phyloP scores from a whole-genome alignment of 2,329 filamentous ascomycete species.

The Ophiostoma ips region DNA sequence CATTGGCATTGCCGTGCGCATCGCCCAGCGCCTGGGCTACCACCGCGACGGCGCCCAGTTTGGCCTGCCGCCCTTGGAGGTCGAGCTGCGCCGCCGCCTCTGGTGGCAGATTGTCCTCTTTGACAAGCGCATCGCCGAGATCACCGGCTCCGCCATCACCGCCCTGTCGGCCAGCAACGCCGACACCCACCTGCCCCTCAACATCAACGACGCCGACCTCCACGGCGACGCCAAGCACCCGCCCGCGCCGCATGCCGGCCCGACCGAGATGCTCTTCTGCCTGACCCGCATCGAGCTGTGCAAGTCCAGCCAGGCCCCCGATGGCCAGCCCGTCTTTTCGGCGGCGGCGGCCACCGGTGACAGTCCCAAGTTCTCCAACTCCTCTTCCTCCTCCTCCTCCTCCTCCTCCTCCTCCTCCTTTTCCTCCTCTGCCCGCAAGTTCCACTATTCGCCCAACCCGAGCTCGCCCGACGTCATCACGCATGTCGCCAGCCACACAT shows the following conservation, averaged over 20 bases:
- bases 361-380: background rate
- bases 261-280: constrained; percentile 47
- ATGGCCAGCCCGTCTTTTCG: background rate
- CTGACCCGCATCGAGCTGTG: constrained; percentile 43
- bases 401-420: too few species aligned
- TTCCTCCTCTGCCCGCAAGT: constrained; percentile 14
- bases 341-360: background rate
- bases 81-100: constrained; percentile 55
- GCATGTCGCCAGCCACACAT: constrained; percentile 35
- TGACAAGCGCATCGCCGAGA: constrained; percentile 54
- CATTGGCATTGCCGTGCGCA: constrained; percentile 51
- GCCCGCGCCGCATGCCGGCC: constrained; percentile 32
- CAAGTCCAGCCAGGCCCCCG: background rate
- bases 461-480: constrained; percentile 30
- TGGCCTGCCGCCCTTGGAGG: constrained; percentile 41
- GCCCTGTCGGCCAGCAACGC: constrained; percentile 36
- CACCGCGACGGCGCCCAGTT: constrained; percentile 46
- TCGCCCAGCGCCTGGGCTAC: constrained; percentile 55
- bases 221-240: constrained; percentile 41
- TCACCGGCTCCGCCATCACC: constrained; percentile 45
- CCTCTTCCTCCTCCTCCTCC: constrained; percentile 9
- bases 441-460: constrained; percentile 22
- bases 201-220: constrained; percentile 48
- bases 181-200: constrained; percentile 44
- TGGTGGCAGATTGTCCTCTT: constrained; percentile 62